A percentile compares a stretch with the other conserved stretches of the same genome.
phyloP scores from a whole-genome alignment of 305 asterid genomes.

The Fraxinus albicans region DNA sequence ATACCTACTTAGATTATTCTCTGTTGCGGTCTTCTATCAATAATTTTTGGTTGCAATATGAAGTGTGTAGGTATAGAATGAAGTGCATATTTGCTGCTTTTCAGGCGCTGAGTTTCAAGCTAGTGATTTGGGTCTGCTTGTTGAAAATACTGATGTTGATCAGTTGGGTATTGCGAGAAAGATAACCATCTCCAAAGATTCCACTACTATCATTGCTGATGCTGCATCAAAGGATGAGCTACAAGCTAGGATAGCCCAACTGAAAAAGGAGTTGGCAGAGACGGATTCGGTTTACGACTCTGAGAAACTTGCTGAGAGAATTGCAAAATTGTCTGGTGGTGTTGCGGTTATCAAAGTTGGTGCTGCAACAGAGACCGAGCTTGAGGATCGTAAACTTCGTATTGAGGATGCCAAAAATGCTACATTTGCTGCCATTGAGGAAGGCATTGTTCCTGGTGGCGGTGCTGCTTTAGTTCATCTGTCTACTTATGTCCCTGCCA shows the following conservation, averaged over 20 bases:
- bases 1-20: too few relatives aligned
- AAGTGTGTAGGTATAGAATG: too few relatives aligned
- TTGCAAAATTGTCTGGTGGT: conserved; percentile 89
- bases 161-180: conserved; percentile 43
- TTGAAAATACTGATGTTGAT: conserved; percentile 69
- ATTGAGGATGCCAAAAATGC: conserved; percentile 98
- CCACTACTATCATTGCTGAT: conserved; percentile 86
- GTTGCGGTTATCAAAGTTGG: conserved; percentile 57
- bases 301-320: conserved; percentile 88
- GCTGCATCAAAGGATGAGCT: conserved; percentile 97
- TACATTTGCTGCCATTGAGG: conserved; percentile 56
- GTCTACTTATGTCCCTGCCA: conserved; percentile 64
- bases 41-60: too few relatives aligned
- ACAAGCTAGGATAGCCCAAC: conserved; percentile 86
- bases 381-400: conserved; percentile 87
- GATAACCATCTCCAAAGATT: conserved; percentile 71
- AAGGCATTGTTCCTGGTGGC: conserved; percentile 79
- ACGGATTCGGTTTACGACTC: conserved; percentile 89
- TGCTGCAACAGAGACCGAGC: conserved; percentile 66
- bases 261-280: conserved; percentile 71
- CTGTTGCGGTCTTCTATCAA: too few relatives aligned
- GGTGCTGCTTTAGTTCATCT: conserved; percentile 96
- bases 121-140: conserved; percentile 70
- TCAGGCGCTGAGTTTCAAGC: conserved; percentile 97
- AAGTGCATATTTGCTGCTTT: not conserved